These are phyloP conservation scores for Diaporthe citri DNA, from an alignment of 2,329 filamentous ascomycete genomes.

Conservation along the genomic window DNA sequence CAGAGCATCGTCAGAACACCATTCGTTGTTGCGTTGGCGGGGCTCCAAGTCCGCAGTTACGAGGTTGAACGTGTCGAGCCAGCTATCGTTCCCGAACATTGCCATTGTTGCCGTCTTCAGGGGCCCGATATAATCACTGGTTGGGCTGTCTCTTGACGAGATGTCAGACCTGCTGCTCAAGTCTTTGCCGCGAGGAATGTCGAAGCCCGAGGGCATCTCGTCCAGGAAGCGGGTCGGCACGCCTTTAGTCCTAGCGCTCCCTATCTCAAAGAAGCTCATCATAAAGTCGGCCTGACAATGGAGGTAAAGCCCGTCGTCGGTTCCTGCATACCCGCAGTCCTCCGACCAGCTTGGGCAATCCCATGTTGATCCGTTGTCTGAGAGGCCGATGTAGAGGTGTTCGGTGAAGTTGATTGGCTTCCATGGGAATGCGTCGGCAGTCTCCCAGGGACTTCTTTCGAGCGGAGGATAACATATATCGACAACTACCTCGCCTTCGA, in stretches of 20 bases:
- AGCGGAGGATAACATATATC: not conserved
- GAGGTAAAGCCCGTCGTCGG: not conserved
- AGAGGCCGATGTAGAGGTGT: slow-evolving; percentile 23
- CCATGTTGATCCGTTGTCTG: not conserved
- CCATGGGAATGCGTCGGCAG: slow-evolving; percentile 5
- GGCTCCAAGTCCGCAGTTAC: not conserved
- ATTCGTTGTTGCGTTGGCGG: not conserved
- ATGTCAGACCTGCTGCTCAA: not conserved
- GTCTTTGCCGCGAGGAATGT: not conserved
- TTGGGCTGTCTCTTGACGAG: no score
- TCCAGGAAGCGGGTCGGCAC: slow-evolving; percentile 13
- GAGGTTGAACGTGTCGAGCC: slow-evolving; percentile 1
- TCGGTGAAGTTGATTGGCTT: slow-evolving; percentile 30
- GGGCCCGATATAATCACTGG: not conserved
- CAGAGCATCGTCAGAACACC: slow-evolving; percentile 4
- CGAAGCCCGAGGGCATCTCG: slow-evolving; percentile 5
- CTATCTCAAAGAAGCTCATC: slow-evolving; percentile 28
- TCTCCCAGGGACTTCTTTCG: slow-evolving; percentile 8
- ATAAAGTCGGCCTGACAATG: slow-evolving; percentile 29
- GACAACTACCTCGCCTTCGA: not conserved
- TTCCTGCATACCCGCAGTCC: not conserved
- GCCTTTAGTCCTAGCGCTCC: slow-evolving; percentile 5
- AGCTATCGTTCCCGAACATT: slow-evolving; percentile 32
- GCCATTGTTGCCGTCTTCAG: slow-evolving; percentile 32
- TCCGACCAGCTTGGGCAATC: not conserved